phyloP scores from a whole-genome alignment of 495 filamentous ascomycete genomes.

The Aspergillus heteromorphus region DNA sequence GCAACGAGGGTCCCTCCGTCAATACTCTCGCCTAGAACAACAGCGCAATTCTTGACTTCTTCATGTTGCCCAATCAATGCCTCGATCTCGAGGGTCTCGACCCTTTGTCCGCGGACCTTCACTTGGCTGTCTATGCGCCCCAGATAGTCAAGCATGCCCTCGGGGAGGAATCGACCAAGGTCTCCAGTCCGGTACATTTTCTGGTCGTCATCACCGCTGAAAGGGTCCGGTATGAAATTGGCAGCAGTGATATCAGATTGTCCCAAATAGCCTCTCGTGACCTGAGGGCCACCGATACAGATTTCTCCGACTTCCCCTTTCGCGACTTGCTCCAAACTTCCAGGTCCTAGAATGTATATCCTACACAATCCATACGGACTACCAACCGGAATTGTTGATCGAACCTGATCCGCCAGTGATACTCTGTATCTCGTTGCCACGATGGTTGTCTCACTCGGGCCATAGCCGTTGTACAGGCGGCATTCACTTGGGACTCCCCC shows the following conservation, averaged over 20 bases:
- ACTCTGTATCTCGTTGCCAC: not conserved
- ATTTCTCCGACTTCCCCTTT: not conserved
- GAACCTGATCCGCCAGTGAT: not conserved
- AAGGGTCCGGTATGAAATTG: not conserved
- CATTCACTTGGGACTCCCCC: not conserved
- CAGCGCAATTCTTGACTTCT: not conserved
- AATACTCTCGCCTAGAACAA: not conserved
- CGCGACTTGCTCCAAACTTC: not conserved
- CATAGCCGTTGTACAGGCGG: not conserved
- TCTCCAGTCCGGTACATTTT: constrained; percentile 1
- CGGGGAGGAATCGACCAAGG: not conserved
- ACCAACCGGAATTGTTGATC: not conserved
- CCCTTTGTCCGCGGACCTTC: not conserved
- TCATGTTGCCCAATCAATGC: not conserved
- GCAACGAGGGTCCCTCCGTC: not conserved
- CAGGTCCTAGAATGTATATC: not conserved
- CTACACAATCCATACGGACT: not conserved
- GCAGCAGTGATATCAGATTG: not conserved
- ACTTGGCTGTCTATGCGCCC: not conserved
- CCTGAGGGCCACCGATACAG: not conserved
- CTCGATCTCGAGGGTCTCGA: not conserved
- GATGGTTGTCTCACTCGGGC: not conserved
- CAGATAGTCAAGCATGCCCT: not conserved
- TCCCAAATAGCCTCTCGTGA: not conserved
- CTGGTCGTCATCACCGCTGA: not conserved